A percentile compares a stretch with the other conserved stretches of the same genome.
Evolutionary conservation across 768 basidiomycete genomes (phyloP).

Genomic region (Mycena galericulata): DNA sequence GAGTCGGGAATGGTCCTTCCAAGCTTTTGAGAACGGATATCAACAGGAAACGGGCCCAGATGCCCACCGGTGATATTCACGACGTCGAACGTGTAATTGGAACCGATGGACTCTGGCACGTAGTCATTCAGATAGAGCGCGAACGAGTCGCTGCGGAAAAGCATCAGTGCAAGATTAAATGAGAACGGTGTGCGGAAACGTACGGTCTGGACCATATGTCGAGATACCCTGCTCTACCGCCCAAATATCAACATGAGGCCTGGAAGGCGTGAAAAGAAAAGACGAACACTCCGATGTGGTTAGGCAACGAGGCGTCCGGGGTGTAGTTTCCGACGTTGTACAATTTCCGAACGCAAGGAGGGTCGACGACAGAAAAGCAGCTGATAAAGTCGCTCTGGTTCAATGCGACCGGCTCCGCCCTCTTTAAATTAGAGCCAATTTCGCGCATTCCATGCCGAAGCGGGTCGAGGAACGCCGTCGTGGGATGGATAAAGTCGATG

Average conservation of each 20-base stretch:
- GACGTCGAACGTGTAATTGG: constrained; percentile 53
- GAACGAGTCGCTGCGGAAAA: constrained; percentile 44
- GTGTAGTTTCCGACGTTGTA: constrained; percentile 48
- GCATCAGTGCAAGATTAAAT: constrained; percentile 33
- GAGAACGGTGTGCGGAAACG: neutral
- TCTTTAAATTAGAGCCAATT: constrained; percentile 40
- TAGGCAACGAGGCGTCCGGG: constrained; percentile 43
- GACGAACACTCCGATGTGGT: constrained; percentile 51
- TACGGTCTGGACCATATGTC: constrained; percentile 44
- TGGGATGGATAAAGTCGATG: constrained; percentile 54
- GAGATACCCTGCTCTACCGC: constrained; percentile 44
- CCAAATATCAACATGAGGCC: neutral
- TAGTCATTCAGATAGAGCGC: constrained; percentile 45
- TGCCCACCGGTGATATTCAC: constrained; percentile 49
- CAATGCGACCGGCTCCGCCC: constrained; percentile 20
- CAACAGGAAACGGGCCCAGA: neutral
- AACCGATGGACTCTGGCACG: constrained; percentile 44
- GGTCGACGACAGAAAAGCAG: constrained; percentile 49
- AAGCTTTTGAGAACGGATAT: constrained; percentile 5
- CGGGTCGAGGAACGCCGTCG: constrained; percentile 46
- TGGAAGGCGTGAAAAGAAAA: neutral
- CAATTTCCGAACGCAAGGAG: constrained; percentile 51
- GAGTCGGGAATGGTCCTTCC: constrained; percentile 18
- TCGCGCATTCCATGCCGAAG: constrained; percentile 40
- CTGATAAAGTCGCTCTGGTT: constrained; percentile 43